Evolutionary conservation across 768 basidiomycete species (phyloP).

Genomic region (Phaeolepiota aurea): DNA sequence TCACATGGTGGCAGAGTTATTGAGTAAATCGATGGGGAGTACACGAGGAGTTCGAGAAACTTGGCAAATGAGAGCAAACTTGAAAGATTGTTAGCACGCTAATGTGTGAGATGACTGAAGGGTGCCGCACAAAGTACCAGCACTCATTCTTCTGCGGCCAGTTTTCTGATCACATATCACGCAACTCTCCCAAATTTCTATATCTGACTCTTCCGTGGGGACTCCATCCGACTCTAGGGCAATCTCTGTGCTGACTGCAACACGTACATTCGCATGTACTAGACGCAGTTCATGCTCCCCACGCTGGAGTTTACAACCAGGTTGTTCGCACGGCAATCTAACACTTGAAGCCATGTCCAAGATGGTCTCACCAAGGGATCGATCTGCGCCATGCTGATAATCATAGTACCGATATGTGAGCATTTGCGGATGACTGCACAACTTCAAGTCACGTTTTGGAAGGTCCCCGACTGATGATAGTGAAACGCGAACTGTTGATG

Average conservation of each 20-base stretch:
- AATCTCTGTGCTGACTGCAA: constrained; percentile 16
- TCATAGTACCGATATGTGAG: constrained; percentile 43
- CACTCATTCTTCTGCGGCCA: constrained; percentile 24
- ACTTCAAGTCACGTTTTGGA: constrained; percentile 11
- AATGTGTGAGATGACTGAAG: constrained; percentile 2
- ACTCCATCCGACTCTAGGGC: constrained; percentile 4
- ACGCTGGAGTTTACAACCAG: constrained; percentile 22
- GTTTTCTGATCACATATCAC: constrained; percentile 33
- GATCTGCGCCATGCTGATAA: constrained; percentile 17
- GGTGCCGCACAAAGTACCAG: constrained; percentile 43
- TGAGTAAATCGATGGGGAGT: constrained; percentile 27
- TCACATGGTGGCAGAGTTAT: constrained; percentile 34
- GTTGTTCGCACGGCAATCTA: constrained; percentile 25
- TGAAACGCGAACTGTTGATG: constrained; percentile 3
- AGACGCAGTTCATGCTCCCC: constrained; percentile 39
- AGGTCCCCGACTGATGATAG: constrained; percentile 8
- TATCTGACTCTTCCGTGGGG: constrained; percentile 3
- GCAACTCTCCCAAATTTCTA: constrained; percentile 45
- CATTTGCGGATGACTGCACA: constrained; percentile 42
- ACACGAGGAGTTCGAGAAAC: constrained; percentile 45
- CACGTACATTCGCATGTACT: constrained; percentile 26
- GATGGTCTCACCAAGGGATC: constrained; percentile 36
- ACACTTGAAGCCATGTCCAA: constrained; percentile 19
- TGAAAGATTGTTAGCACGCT: constrained; percentile 1
- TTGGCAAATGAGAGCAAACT: constrained; percentile 52